A percentile compares a stretch with the other conserved stretches of the same genome.
phyloP scores from a whole-genome alignment of 1,139 yeast genomes.

The Kodamaea sp. region DNA sequence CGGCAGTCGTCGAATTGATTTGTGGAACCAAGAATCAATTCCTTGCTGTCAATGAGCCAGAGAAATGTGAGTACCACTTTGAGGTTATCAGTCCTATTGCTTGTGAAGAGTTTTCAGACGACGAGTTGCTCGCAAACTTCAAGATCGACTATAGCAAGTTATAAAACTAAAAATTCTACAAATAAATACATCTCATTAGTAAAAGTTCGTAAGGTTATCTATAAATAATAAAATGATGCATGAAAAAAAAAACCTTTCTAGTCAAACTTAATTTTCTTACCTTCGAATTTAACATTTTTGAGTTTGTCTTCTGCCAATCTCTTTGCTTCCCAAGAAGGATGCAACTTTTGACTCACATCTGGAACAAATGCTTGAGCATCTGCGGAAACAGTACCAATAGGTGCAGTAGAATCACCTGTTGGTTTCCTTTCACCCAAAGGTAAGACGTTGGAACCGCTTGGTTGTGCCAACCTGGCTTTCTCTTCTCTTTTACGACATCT shows the following conservation, averaged over 20 bases:
- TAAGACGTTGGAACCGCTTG: constrained; percentile 23
- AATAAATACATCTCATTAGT: too few relatives aligned
- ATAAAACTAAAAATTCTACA: constrained; percentile 12
- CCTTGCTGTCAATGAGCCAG: constrained; percentile 77
- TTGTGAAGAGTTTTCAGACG: constrained; percentile 47
- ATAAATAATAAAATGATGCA: too few relatives aligned
- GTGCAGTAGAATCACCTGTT: constrained; percentile 3
- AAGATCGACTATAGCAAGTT: constrained; percentile 28
- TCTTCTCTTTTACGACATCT: constrained; percentile 67
- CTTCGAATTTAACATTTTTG: constrained; percentile 68
- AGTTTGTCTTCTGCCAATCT: constrained; percentile 65
- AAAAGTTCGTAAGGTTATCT: too few relatives aligned
- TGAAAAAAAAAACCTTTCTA: too few relatives aligned
- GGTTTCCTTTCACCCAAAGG: constrained; percentile 43
- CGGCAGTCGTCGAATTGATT: constrained; percentile 60
- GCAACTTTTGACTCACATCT: constrained; percentile 36
- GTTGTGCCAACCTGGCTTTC: constrained; percentile 41
- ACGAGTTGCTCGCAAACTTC: constrained; percentile 28
- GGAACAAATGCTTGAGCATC: constrained; percentile 10
- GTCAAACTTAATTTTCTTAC: constrained; percentile 81
- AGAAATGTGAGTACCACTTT: constrained; percentile 77
- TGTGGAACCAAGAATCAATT: constrained; percentile 68
- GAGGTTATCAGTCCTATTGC: constrained; percentile 69
- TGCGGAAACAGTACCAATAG: constrained; percentile 3
- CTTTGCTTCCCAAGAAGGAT: constrained; percentile 97